Percentiles rank a stretch among this genome's conserved stretches.
Conservation (phyloP, 129 eudicot species). For the Calendula officinalis region DNA sequence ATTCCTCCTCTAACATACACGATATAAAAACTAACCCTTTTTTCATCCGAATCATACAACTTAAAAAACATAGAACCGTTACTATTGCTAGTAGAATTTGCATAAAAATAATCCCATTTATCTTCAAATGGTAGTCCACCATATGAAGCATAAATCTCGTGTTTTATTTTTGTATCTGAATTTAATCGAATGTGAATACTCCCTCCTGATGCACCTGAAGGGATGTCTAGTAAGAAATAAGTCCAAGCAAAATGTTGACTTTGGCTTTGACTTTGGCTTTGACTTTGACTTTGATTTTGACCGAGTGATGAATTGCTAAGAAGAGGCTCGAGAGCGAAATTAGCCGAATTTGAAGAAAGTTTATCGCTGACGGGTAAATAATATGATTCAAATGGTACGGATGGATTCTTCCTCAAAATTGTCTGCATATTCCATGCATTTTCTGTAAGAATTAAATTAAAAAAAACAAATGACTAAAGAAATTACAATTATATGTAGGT, state of each 20-base stretch:
- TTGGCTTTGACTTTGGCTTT: conserved; percentile 31
- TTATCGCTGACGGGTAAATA: conserved; percentile 63
- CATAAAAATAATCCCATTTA: conserved; percentile 76
- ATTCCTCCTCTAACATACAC: conserved; percentile 80
- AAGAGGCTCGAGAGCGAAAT: conserved; percentile 76
- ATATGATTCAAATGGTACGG: conserved; percentile 70
- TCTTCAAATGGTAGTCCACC: conserved; percentile 73
- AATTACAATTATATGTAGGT: conserved; percentile 16
- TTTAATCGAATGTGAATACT: conserved; percentile 61
- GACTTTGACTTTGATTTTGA: conserved; percentile 28
- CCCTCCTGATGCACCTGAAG: conserved; percentile 85
- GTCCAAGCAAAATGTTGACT: conserved; percentile 55
- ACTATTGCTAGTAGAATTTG: conserved; percentile 66
- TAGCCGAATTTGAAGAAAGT: conserved; percentile 46
- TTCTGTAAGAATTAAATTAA: conserved; percentile 38
- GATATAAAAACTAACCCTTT: conserved; percentile 63
- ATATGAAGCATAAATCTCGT: conserved; percentile 68
- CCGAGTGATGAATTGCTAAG: conserved; percentile 55
- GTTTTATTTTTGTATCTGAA: conserved; percentile 49
- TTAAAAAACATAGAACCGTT: conserved; percentile 74
- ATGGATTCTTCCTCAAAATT: conserved; percentile 58
- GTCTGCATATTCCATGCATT: conserved; percentile 76
- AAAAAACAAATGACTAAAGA: conserved; percentile 26
- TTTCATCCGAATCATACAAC: conserved; percentile 65
- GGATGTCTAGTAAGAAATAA: conserved; percentile 75